Evolutionary conservation across 1,284 basidiomycete species (phyloP).

Genomic region (Peniophora sp.): DNA sequence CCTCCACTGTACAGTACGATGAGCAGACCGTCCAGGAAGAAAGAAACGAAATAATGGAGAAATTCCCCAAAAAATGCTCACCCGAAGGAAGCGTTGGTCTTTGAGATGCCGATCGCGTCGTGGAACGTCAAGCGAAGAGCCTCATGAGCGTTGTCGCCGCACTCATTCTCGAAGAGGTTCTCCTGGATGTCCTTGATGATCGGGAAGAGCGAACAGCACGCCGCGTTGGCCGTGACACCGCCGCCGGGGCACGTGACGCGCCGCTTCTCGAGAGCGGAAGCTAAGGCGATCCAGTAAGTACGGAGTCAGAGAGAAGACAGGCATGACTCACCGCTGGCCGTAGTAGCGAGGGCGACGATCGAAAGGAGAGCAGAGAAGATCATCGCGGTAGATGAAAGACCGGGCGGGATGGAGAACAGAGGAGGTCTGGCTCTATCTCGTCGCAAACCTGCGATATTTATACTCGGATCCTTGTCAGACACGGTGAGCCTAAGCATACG

Average conservation of each 20-base stretch:
- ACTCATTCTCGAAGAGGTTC: slow-evolving; percentile 3
- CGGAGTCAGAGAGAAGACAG: neutral
- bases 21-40: too few relatives aligned
- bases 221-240: neutral
- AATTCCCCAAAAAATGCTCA: too few relatives aligned
- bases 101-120: neutral
- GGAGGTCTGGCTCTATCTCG: too few relatives aligned
- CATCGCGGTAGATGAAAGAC: neutral
- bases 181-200: slow-evolving; percentile 1
- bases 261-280: neutral
- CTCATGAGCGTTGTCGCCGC: neutral
- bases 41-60: too few relatives aligned
- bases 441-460: too few relatives aligned
- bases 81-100: neutral
- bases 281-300: neutral
- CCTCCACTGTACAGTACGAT: slow-evolving; percentile 11
- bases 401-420: too few relatives aligned
- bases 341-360: neutral
- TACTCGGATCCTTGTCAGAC: too few relatives aligned
- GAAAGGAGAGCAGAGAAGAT: neutral
- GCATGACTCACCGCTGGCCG: neutral
- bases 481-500: too few relatives aligned
- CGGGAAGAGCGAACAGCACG: slow-evolving; percentile 1
- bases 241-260: neutral
- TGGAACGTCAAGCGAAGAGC: neutral